A percentile compares a stretch with the other conserved stretches of the same genome.
Evolutionary conservation across 2,329 filamentous ascomycete genomes (phyloP).

Genomic region (Colletotrichum sp.): DNA sequence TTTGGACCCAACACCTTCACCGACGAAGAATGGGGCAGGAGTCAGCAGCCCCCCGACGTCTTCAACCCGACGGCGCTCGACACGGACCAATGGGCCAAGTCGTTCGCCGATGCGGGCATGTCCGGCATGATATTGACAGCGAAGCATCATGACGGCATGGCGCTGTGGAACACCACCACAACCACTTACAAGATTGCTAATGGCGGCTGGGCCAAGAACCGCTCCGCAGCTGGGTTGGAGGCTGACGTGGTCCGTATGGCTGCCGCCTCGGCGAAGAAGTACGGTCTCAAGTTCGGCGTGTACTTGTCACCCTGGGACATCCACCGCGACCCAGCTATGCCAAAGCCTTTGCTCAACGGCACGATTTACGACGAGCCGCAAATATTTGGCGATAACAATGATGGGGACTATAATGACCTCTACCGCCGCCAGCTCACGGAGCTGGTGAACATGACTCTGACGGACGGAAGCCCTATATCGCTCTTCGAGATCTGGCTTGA

Average conservation of each 20-base stretch:
- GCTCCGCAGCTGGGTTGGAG: constrained; percentile 27
- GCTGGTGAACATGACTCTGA: neutral
- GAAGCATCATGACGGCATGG: constrained; percentile 42
- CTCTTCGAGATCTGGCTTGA: constrained; percentile 37
- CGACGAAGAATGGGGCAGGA: constrained; percentile 32
- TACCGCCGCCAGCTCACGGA: neutral
- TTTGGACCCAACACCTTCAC: constrained; percentile 36
- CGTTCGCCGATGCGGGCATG: constrained; percentile 17
- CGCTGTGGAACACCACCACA: constrained; percentile 36
- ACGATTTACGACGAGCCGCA: constrained; percentile 28
- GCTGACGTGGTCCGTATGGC: constrained; percentile 36
- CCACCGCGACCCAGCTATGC: constrained; percentile 39
- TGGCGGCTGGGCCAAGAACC: constrained; percentile 25
- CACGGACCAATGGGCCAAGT: constrained; percentile 34
- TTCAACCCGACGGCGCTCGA: constrained; percentile 29
- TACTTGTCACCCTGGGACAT: constrained; percentile 42
- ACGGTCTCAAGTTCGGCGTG: constrained; percentile 37
- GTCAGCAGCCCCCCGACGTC: constrained; percentile 26
- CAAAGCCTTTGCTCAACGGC: constrained; percentile 31
- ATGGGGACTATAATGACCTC: neutral
- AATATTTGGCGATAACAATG: neutral
- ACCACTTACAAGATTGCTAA: constrained; percentile 34
- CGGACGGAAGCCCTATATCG: constrained; percentile 15
- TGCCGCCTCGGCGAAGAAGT: constrained; percentile 34
- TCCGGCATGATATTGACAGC: constrained; percentile 39